Conservation (phyloP, 2,329 filamentous ascomycete species). For the Alternaria ventricosa region DNA sequence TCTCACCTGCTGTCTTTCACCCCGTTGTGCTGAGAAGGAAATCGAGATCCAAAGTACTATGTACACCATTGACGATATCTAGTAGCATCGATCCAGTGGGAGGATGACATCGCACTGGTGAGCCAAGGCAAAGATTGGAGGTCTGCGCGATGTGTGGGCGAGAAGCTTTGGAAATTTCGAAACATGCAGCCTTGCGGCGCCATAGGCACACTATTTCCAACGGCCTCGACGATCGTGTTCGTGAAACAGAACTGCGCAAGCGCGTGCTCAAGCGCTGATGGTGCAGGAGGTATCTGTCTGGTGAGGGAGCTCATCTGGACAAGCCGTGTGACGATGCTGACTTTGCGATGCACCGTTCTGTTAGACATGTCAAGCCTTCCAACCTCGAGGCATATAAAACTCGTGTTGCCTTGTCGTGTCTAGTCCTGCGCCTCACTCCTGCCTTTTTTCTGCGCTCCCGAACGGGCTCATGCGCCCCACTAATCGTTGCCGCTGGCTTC, state of each 20-base stretch:
- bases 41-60: background rate
- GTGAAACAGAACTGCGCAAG: constrained; percentile 8
- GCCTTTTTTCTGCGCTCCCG: background rate
- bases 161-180: constrained; percentile 7
- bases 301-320: background rate
- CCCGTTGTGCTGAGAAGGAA: background rate
- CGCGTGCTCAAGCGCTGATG: background rate
- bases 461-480: background rate
- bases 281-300: background rate
- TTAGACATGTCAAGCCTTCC: background rate
- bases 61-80: background rate
- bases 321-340: background rate
- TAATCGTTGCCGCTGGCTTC: background rate
- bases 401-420: background rate
- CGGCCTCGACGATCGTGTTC: background rate
- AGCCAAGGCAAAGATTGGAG: background rate
- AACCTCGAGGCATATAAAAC: background rate
- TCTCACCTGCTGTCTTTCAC: background rate
- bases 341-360: background rate
- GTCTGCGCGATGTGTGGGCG: background rate
- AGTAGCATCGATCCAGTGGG: background rate
- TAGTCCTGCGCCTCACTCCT: background rate
- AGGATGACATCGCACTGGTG: background rate
- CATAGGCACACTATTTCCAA: background rate
- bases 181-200: constrained; percentile 7